Evolutionary conservation across 768 basidiomycete species (phyloP).

Genomic region (Myochromella boudieri): DNA sequence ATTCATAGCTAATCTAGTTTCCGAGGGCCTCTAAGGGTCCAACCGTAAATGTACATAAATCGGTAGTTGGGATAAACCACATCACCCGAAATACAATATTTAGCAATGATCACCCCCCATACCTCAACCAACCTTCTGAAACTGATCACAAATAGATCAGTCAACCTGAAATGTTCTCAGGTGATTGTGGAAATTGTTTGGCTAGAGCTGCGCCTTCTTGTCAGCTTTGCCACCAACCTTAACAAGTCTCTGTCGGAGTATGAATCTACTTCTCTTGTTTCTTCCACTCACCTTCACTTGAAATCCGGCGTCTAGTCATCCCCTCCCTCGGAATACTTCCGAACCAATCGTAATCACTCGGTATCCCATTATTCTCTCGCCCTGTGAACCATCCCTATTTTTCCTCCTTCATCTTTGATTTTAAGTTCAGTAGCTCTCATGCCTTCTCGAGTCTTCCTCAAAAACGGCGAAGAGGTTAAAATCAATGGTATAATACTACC

Average conservation of each 20-base stretch:
- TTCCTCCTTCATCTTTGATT: constrained; percentile 27
- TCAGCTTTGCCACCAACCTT: constrained; percentile 15
- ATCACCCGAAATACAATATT: too few relatives aligned
- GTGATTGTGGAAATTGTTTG: constrained; percentile 9
- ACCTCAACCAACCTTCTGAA: too few relatives aligned
- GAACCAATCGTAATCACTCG: constrained; percentile 18
- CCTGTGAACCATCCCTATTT: constrained; percentile 27
- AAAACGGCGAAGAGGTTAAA: constrained; percentile 83
- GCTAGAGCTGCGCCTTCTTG: constrained; percentile 15
- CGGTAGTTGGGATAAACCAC: too few relatives aligned
- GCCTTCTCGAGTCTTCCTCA: constrained; percentile 61
- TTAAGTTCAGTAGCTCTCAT: constrained; percentile 36
- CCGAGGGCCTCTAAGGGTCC: too few relatives aligned
- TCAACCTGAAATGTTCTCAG: constrained; percentile 9
- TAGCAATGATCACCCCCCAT: too few relatives aligned
- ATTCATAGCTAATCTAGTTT: too few relatives aligned
- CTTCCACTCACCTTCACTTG: constrained; percentile 37
- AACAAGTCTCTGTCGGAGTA: constrained; percentile 39
- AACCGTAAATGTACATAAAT: too few relatives aligned
- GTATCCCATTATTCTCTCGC: constrained; percentile 19
- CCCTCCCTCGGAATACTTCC: constrained; percentile 21
- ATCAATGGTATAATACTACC: constrained; percentile 67
- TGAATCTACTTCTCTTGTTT: constrained; percentile 38
- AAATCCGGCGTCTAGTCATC: constrained; percentile 23
- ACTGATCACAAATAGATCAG: constrained; percentile 7